These are phyloP conservation scores for Betula pendula DNA, from an alignment of 306 rosid genomes.

Conservation along the genomic window DNA sequence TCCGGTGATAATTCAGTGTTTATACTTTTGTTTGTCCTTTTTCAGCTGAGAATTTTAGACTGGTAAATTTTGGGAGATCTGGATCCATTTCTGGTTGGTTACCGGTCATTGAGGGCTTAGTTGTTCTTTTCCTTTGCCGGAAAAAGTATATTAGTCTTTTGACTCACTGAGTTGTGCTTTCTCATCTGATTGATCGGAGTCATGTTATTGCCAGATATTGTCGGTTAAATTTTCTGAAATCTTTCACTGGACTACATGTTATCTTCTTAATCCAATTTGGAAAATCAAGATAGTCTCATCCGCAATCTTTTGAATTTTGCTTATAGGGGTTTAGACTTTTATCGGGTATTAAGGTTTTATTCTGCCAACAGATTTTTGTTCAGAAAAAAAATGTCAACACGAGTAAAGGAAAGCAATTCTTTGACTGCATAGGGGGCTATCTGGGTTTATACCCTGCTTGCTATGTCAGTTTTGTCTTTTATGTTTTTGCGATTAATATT, in stretches of 20 bases:
- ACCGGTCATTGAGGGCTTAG: not conserved
- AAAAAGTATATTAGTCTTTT: not conserved
- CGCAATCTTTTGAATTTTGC: not conserved
- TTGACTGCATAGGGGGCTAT: not conserved
- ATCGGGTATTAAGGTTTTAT: not conserved
- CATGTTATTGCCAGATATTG: not conserved
- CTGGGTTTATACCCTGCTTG: constrained; percentile 17
- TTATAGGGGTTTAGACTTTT: not conserved
- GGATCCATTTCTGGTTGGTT: constrained; percentile 39
- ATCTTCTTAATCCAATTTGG: constrained; percentile 18
- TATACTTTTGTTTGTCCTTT: constrained; percentile 11
- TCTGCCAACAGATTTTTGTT: not conserved
- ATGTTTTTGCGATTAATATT: not conserved
- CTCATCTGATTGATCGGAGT: constrained; percentile 33
- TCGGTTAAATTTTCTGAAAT: constrained; percentile 25
- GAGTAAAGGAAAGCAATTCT: not conserved
- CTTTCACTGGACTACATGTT: constrained; percentile 15
- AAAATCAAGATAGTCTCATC: constrained; percentile 10
- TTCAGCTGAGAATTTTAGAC: constrained; percentile 13
- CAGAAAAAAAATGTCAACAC: not conserved
- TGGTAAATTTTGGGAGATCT: constrained; percentile 43
- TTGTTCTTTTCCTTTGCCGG: not conserved
- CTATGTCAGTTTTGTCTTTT: not conserved
- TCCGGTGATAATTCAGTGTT: too few relatives aligned
- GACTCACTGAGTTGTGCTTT: not conserved